Percentiles rank a stretch among this genome's conserved stretches.
Evolutionary conservation across 1,284 basidiomycete species (phyloP).

Genomic region (Lentinula novae-zelandiae): DNA sequence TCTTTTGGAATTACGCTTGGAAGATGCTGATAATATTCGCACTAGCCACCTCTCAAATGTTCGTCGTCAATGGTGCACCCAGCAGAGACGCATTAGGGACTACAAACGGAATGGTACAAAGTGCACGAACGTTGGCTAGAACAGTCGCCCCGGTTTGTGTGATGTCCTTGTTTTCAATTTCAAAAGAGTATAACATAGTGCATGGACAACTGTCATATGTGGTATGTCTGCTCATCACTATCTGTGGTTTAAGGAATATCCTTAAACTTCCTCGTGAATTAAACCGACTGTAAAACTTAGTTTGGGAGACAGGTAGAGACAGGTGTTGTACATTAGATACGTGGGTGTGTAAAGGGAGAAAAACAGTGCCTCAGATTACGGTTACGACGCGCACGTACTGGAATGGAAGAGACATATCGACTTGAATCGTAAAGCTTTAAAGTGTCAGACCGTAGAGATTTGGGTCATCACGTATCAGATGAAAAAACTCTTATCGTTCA

Average conservation of each 20-base stretch:
- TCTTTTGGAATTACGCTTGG: neutral
- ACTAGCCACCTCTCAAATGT: neutral
- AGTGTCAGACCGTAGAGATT: too few relatives aligned
- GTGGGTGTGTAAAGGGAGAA: too few relatives aligned
- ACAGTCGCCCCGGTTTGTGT: neutral
- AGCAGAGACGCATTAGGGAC: neutral
- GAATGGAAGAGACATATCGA: too few relatives aligned
- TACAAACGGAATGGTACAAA: neutral
- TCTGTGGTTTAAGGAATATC: neutral
- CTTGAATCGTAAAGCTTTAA: too few relatives aligned
- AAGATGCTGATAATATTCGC: neutral
- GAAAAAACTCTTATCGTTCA: too few relatives aligned
- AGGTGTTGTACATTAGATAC: neutral
- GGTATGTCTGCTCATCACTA: neutral
- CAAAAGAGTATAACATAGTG: neutral
- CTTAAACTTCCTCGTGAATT: neutral
- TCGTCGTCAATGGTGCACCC: neutral
- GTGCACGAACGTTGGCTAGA: neutral
- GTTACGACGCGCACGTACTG: too few relatives aligned
- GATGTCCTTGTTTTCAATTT: neutral
- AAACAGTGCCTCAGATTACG: too few relatives aligned
- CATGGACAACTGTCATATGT: neutral
- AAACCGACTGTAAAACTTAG: neutral
- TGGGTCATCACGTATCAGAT: too few relatives aligned
- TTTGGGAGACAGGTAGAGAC: neutral